Percentiles rank a stretch among this genome's conserved stretches.
Conservation (phyloP, 139 green algal species). For the Coccomyxa sp. region DNA sequence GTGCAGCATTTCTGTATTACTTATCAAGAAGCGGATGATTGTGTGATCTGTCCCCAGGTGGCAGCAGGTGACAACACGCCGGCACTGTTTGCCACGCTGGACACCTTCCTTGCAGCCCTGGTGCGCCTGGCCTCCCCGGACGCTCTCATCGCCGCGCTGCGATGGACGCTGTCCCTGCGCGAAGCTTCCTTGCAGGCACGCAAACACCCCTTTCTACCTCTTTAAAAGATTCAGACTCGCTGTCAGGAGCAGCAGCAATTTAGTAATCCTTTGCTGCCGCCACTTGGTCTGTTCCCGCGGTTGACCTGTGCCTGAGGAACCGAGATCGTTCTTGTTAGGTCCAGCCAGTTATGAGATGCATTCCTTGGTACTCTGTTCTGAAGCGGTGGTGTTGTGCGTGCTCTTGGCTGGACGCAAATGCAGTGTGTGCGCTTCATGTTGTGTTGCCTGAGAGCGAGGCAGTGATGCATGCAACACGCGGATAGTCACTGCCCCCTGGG, state of each 20-base stretch:
- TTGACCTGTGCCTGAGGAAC: not conserved
- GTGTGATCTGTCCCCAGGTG: not conserved
- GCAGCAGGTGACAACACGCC: conserved; percentile 17
- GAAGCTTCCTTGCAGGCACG: not conserved
- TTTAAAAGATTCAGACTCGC: not conserved
- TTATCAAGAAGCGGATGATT: not conserved
- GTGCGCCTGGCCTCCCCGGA: conserved; percentile 1
- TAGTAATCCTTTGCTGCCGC: too few species aligned
- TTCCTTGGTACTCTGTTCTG: not conserved
- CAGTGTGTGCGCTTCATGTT: not conserved
- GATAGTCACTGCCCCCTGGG: too few species aligned
- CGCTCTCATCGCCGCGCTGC: conserved; percentile 3
- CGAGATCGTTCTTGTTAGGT: not conserved
- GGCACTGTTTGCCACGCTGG: conserved; percentile 19
- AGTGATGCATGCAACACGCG: too few species aligned
- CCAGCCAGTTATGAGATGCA: not conserved
- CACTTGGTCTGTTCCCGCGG: not conserved
- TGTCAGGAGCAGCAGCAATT: too few species aligned
- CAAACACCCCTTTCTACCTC: not conserved
- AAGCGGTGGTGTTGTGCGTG: not conserved
- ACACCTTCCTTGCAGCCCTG: conserved; percentile 8
- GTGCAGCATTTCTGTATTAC: too few species aligned
- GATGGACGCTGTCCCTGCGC: conserved; percentile 19
- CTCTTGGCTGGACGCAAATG: not conserved
- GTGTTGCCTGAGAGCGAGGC: too few species aligned